phyloP scores from a whole-genome alignment of 805 yeast species.

The Candida silvatica region DNA sequence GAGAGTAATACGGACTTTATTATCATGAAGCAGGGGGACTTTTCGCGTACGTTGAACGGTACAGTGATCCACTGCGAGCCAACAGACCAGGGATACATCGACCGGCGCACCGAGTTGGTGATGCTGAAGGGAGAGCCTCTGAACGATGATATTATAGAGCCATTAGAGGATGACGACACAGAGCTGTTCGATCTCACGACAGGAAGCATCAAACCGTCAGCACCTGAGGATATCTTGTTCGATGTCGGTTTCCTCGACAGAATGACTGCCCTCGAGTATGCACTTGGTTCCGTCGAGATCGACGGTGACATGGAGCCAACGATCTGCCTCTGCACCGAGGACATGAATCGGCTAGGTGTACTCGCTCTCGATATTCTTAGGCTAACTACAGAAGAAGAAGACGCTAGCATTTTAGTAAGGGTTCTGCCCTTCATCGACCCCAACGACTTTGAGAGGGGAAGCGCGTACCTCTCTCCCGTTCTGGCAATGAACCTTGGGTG shows the following conservation, averaged over 20 bases:
- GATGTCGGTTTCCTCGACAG: not conserved
- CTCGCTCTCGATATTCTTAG: slow-evolving; percentile 62
- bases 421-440: slow-evolving; percentile 62
- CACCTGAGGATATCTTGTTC: too few relatives aligned
- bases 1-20: slow-evolving; percentile 15
- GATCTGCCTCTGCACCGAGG: slow-evolving; percentile 38
- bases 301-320: slow-evolving; percentile 38
- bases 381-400: slow-evolving; percentile 4
- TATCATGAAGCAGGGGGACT: slow-evolving; percentile 33
- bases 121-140: slow-evolving; percentile 29
- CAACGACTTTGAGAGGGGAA: slow-evolving; percentile 29
- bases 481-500: slow-evolving; percentile 32
- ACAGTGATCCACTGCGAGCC: slow-evolving; percentile 62
- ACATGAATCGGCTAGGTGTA: slow-evolving; percentile 48
- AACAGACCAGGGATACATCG: slow-evolving; percentile 53
- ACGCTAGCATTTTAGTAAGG: slow-evolving; percentile 25
- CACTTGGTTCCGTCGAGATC: slow-evolving; percentile 10
- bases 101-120: slow-evolving; percentile 40
- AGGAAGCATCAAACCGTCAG: too few relatives aligned
- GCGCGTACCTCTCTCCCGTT: slow-evolving; percentile 56
- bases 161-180: not conserved
- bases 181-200: not conserved
- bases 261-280: slow-evolving; percentile 10
- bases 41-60: slow-evolving; percentile 37
- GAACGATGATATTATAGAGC: slow-evolving; percentile 4